Evolutionary conservation across 495 filamentous ascomycete genomes (phyloP).

Genomic region (Aspergillus diversus): DNA sequence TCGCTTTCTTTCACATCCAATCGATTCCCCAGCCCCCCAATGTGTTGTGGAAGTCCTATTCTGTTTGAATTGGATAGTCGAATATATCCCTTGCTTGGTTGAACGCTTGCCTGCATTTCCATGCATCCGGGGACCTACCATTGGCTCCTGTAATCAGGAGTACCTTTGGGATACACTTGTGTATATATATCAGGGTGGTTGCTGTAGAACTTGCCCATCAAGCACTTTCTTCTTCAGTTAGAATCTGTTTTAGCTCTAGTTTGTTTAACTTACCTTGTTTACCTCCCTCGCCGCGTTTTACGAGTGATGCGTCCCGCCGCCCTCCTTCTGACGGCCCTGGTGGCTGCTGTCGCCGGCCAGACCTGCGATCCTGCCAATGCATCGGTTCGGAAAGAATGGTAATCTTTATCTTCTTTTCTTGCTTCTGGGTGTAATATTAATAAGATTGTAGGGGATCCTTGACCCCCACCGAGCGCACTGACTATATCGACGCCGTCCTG

Average conservation of each 20-base stretch:
- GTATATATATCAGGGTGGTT: not conserved
- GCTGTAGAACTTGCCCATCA: no score
- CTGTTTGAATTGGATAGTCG: not conserved
- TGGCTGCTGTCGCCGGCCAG: not conserved
- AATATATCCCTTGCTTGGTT: not conserved
- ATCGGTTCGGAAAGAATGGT: conserved; percentile 15
- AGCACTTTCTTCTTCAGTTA: not conserved
- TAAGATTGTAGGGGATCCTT: conserved; percentile 1
- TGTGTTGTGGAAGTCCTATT: not conserved
- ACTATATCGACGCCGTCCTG: conserved; percentile 65
- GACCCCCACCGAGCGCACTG: conserved; percentile 9
- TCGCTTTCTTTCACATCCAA: not conserved
- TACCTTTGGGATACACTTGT: not conserved
- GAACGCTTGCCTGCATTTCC: no score
- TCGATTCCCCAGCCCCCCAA: not conserved
- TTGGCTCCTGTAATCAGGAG: not conserved
- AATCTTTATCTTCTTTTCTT: not conserved
- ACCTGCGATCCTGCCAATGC: not conserved
- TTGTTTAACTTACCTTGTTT: not conserved
- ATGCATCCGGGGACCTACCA: not conserved
- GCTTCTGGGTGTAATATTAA: not conserved
- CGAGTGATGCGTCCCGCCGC: not conserved
- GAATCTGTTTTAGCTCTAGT: not conserved
- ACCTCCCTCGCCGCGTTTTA: not conserved
- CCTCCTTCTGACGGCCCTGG: conserved; percentile 7